phyloP scores from a whole-genome alignment of 2,329 filamentous ascomycete species.

The Reticulascus tulasneorum region DNA sequence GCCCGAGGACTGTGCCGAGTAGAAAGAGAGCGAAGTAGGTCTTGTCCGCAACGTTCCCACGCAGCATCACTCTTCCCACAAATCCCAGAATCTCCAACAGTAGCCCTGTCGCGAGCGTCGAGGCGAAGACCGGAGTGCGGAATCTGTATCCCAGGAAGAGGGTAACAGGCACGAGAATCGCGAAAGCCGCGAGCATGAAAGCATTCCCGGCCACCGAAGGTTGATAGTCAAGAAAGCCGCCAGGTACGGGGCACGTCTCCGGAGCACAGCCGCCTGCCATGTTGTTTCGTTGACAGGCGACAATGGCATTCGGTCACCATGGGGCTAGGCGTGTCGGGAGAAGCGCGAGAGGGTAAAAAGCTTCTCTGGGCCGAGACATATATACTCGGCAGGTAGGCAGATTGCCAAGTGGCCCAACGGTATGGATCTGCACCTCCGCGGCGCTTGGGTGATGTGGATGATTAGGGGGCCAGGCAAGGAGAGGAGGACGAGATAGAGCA shows the following conservation, averaged over 20 bases:
- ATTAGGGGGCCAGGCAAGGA: not conserved
- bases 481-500: slow-evolving; percentile 4
- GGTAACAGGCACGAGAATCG: slow-evolving; percentile 31
- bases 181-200: slow-evolving; percentile 35
- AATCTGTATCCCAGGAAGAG: slow-evolving; percentile 35
- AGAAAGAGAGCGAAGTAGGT: slow-evolving; percentile 40
- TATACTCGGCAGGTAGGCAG: slow-evolving; percentile 5
- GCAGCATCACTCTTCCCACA: slow-evolving; percentile 39
- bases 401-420: slow-evolving; percentile 5
- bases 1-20: slow-evolving; percentile 43
- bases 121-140: slow-evolving; percentile 36
- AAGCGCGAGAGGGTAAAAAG: slow-evolving; percentile 1
- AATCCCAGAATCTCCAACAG: slow-evolving; percentile 43
- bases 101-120: slow-evolving; percentile 35
- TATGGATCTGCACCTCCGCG: slow-evolving; percentile 2
- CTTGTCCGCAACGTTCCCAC: slow-evolving; percentile 25
- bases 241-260: slow-evolving; percentile 27
- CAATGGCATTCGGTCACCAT: slow-evolving; percentile 9
- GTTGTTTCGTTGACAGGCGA: slow-evolving; percentile 12
- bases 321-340: slow-evolving; percentile 8
- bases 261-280: slow-evolving; percentile 33
- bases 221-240: slow-evolving; percentile 33
- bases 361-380: slow-evolving; percentile 10
- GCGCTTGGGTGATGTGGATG: slow-evolving; percentile 2
- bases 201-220: slow-evolving; percentile 35